Evolutionary conservation across 2,329 filamentous ascomycete genomes (phyloP).

Genomic region (Mycosphaerella sp.): DNA sequence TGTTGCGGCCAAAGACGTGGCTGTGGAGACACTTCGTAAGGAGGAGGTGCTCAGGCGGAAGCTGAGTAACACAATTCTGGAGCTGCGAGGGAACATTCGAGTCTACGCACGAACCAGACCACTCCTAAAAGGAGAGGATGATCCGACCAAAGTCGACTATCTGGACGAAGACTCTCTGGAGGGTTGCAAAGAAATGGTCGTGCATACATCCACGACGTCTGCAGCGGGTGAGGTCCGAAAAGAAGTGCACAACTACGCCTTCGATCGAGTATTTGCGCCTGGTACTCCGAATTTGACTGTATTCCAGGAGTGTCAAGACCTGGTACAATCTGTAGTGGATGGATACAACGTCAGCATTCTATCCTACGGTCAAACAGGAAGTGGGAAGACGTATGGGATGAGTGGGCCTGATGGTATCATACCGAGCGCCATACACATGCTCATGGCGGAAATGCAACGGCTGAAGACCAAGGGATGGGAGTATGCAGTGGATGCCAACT

Average conservation of each 20-base stretch:
- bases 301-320: conserved; percentile 92
- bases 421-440: conserved; percentile 83
- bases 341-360: conserved; percentile 99
- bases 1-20: conserved; percentile 58
- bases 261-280: conserved; percentile 87
- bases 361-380: conserved; percentile 95
- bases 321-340: conserved; percentile 92
- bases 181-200: conserved; percentile 78
- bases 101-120: conserved; percentile 96
- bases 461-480: conserved; percentile 88
- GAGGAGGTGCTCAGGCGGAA: conserved; percentile 88
- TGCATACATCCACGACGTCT: conserved; percentile 78
- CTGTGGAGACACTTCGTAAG: conserved; percentile 75
- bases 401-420: conserved; percentile 90
- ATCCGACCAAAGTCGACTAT: conserved; percentile 67
- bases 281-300: conserved; percentile 72
- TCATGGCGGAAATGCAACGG: conserved; percentile 78
- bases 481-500: conserved; percentile 90
- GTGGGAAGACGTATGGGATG: conserved; percentile 97
- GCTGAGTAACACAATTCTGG: conserved; percentile 95
- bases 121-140: conserved; percentile 54
- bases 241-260: conserved; percentile 79
- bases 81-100: conserved; percentile 95
- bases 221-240: conserved; percentile 69
- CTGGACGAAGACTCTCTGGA: conserved; percentile 62